Percentiles rank a stretch among this genome's conserved stretches.
phyloP scores from a whole-genome alignment of 2,329 filamentous ascomycete species.

The Cyphellophora attinorum region DNA sequence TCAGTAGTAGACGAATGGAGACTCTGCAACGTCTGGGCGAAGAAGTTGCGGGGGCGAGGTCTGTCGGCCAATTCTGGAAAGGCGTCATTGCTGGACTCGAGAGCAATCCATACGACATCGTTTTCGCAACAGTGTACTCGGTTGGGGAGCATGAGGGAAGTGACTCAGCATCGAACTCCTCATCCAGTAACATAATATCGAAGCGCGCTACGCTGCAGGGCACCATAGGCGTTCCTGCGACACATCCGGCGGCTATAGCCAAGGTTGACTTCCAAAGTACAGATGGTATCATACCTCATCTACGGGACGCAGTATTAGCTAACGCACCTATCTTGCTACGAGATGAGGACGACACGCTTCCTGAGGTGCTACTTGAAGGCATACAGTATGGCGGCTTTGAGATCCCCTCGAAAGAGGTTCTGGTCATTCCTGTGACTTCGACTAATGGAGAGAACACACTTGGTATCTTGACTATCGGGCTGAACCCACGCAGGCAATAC shows the following conservation, averaged over 20 bases:
- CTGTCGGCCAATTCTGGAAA: constrained; percentile 41
- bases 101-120: constrained; percentile 39
- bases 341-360: constrained; percentile 7
- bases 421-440: constrained; percentile 12
- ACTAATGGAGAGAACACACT: constrained; percentile 7
- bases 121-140: constrained; percentile 43
- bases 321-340: constrained; percentile 10
- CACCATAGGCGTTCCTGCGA: constrained; percentile 19
- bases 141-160: constrained; percentile 25
- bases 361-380: constrained; percentile 8
- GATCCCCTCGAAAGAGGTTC: constrained; percentile 7
- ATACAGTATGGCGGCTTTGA: constrained; percentile 12
- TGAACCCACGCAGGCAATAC: constrained; percentile 12
- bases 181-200: constrained; percentile 15
- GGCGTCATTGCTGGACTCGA: constrained; percentile 36
- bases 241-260: constrained; percentile 21
- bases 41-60: constrained; percentile 32
- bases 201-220: constrained; percentile 10
- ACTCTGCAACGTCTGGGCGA: constrained; percentile 33
- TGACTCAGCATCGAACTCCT: background rate
- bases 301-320: constrained; percentile 8
- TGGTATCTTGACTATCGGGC: constrained; percentile 12
- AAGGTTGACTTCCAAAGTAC: constrained; percentile 21
- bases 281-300: constrained; percentile 27
- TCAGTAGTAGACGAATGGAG: constrained; percentile 27